Conservation (phyloP, 2,329 filamentous ascomycete species). For the Ceratocystis albifundus region DNA sequence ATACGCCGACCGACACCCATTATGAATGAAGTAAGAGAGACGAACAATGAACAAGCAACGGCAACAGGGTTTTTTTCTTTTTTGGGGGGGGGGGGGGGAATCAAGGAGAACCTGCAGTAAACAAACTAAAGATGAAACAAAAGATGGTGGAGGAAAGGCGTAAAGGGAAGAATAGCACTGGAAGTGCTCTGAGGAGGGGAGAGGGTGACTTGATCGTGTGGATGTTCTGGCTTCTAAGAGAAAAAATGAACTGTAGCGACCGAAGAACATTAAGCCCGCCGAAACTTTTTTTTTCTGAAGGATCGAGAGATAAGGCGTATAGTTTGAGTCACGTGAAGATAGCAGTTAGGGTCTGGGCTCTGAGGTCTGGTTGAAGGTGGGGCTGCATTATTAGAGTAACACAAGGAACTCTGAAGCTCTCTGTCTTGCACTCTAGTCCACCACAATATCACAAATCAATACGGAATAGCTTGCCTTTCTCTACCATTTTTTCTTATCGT, state of each 20-base stretch:
- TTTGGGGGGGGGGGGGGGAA: too few relatives aligned
- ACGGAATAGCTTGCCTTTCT: not conserved
- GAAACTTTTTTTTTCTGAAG: constrained; percentile 33
- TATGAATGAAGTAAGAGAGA: constrained; percentile 30
- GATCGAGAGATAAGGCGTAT: constrained; percentile 20
- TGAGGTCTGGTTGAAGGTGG: not conserved
- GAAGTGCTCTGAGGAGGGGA: not conserved
- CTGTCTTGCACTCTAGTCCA: not conserved
- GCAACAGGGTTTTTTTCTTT: not conserved
- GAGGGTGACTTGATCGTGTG: not conserved
- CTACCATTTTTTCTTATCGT: not conserved
- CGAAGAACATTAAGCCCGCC: constrained; percentile 29
- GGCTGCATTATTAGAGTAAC: constrained; percentile 1
- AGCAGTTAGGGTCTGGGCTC: not conserved
- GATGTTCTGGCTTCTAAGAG: constrained; percentile 4
- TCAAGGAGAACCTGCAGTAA: not conserved
- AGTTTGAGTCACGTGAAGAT: constrained; percentile 16
- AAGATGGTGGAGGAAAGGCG: too few relatives aligned
- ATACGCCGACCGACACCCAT: constrained; percentile 90
- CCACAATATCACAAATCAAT: not conserved
- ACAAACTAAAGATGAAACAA: not conserved
- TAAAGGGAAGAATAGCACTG: not conserved
- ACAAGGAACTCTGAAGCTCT: not conserved
- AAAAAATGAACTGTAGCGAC: constrained; percentile 2
- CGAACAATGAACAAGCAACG: not conserved